A percentile compares a stretch with the other conserved stretches of the same genome.
These are phyloP conservation scores for Cryptosporidium sp. DNA, from an alignment of 169 alveolate genomes.

Conservation along the genomic window DNA sequence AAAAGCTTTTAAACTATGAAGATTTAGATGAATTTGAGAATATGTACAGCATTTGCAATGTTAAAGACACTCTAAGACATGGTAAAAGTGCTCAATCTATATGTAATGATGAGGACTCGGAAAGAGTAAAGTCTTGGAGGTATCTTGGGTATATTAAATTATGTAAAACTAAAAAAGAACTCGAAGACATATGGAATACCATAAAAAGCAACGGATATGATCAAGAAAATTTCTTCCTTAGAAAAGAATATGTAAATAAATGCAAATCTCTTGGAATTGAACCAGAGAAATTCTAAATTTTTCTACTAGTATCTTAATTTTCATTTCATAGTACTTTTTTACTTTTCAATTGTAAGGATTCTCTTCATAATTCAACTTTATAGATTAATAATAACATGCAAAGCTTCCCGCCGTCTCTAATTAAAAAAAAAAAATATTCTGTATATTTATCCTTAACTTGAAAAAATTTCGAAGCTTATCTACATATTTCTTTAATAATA, in stretches of 20 bases:
- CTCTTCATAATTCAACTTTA: not conserved
- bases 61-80: constrained; percentile 12
- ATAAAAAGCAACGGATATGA: constrained; percentile 24
- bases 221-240: constrained; percentile 25
- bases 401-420: constrained; percentile 33
- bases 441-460: too few relatives aligned
- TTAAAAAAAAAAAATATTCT: not conserved
- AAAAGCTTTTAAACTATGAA: not conserved
- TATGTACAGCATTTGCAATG: constrained; percentile 16
- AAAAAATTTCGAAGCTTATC: too few relatives aligned
- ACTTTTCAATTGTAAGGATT: too few relatives aligned
- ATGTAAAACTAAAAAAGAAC: constrained; percentile 36
- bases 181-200: constrained; percentile 32
- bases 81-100: constrained; percentile 17
- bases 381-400: not conserved
- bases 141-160: constrained; percentile 44
- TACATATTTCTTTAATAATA: too few relatives aligned
- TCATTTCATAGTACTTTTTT: not conserved
- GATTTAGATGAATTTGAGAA: not conserved
- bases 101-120: constrained; percentile 40
- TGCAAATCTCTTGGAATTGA: constrained; percentile 23
- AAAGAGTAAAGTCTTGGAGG: constrained; percentile 50
- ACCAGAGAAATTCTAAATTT: constrained; percentile 29
- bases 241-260: constrained; percentile 58
- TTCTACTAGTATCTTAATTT: not conserved